Evolutionary conservation across 2,329 filamentous ascomycete genomes (phyloP).

Genomic region (Blastomyces percursus): DNA sequence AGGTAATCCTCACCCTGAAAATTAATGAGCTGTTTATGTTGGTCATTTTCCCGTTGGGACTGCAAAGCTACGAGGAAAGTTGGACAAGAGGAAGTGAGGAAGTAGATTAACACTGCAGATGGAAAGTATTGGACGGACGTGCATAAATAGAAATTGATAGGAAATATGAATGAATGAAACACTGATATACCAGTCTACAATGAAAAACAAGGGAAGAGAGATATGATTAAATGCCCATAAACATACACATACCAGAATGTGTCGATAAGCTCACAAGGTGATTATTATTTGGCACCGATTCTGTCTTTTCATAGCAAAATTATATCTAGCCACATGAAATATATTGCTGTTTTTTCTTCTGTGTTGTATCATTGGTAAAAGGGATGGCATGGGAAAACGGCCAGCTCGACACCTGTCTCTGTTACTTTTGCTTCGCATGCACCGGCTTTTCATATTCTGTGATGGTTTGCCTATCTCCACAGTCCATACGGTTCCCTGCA

Average conservation of each 20-base stretch:
- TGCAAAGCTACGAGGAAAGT: not conserved
- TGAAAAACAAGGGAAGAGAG: not conserved
- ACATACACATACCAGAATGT: not conserved
- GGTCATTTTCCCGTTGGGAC: not conserved
- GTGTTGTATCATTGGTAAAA: not conserved
- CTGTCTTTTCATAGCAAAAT: not conserved
- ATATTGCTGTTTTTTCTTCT: not conserved
- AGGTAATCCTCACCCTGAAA: too few relatives aligned
- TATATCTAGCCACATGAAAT: not conserved
- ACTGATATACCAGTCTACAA: not conserved
- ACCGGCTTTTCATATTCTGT: not conserved
- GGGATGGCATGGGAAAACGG: not conserved
- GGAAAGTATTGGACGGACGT: not conserved
- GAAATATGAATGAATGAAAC: not conserved
- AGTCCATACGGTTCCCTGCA: conserved; percentile 54
- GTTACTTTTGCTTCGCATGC: not conserved
- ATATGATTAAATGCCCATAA: not conserved
- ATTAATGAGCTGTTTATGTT: not conserved
- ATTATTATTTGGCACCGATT: not conserved
- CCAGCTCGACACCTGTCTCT: not conserved
- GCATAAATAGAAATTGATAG: not conserved
- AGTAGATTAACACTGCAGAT: not conserved
- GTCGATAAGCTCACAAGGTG: not conserved
- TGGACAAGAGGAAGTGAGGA: not conserved
- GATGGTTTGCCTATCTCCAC: conserved; percentile 40